Percentiles rank a stretch among this genome's conserved stretches.
phyloP scores from a whole-genome alignment of 352 stramenopile species.

The Globisporangium polare region DNA sequence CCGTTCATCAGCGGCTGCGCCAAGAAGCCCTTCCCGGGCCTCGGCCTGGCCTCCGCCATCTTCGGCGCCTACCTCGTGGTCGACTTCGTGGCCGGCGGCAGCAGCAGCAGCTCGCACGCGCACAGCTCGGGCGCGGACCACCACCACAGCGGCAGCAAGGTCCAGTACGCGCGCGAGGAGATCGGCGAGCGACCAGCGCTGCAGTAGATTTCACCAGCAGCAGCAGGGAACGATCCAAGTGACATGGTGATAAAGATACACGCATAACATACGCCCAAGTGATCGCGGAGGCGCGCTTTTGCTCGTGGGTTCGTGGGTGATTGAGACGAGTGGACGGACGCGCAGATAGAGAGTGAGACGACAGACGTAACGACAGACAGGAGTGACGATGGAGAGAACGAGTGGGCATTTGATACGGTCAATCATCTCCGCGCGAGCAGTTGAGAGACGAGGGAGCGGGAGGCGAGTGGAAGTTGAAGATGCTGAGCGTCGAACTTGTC shows the following conservation, averaged over 20 bases:
- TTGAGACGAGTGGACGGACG: neutral
- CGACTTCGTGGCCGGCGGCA: conserved; percentile 49
- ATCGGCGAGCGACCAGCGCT: conserved; percentile 56
- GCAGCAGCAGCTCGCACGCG: conserved; percentile 32
- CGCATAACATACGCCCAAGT: neutral
- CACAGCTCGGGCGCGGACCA: conserved; percentile 20
- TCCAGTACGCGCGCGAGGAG: conserved; percentile 52
- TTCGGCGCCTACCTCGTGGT: conserved; percentile 78
- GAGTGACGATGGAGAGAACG: neutral
- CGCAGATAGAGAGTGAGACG: neutral
- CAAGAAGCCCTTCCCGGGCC: conserved; percentile 84
- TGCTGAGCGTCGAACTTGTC: neutral
- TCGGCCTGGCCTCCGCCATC: conserved; percentile 71
- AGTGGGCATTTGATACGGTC: neutral
- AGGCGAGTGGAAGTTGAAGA: neutral
- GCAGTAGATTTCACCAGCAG: conserved; percentile 20
- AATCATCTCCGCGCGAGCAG: neutral
- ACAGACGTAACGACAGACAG: neutral
- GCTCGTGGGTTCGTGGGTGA: neutral
- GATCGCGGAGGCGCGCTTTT: neutral
- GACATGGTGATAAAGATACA: neutral
- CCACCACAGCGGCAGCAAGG: conserved; percentile 39
- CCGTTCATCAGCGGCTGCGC: conserved; percentile 77
- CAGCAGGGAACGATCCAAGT: neutral
- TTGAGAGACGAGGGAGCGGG: neutral